Percentiles rank a stretch among this genome's conserved stretches.
phyloP scores from a whole-genome alignment of 2,329 filamentous ascomycete species.

The Nigrograna mackinnonii region DNA sequence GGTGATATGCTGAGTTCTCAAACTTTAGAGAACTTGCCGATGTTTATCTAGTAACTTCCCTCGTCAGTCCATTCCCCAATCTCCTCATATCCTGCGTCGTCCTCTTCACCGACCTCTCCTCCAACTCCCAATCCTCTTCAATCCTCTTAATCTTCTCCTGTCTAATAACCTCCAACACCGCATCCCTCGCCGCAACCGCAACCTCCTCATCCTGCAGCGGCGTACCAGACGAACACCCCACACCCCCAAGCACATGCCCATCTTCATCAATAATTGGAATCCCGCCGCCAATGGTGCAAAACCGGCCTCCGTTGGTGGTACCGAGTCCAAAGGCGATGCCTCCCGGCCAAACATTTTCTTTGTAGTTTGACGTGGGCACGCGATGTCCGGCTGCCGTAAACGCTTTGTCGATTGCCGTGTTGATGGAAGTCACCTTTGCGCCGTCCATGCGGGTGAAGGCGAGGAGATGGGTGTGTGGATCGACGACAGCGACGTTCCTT shows the following conservation, averaged over 20 bases:
- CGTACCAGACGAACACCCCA: conserved; percentile 58
- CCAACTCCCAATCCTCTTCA: conserved; percentile 24
- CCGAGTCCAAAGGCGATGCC: conserved; percentile 53
- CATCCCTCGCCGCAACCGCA: conserved; percentile 54
- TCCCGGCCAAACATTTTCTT: conserved; percentile 54
- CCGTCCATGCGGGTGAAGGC: conserved; percentile 50
- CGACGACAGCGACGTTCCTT: conserved; percentile 53
- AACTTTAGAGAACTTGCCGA: no score
- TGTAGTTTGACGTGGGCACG: conserved; percentile 54
- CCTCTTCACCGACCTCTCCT: no score
- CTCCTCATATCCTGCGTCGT: conserved; percentile 3
- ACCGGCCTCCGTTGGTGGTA: conserved; percentile 52
- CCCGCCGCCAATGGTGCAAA: conserved; percentile 57
- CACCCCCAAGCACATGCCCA: conserved; percentile 54
- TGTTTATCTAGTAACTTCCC: no score
- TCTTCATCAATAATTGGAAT: conserved; percentile 51
- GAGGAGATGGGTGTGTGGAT: conserved; percentile 47
- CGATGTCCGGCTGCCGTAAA: conserved; percentile 59
- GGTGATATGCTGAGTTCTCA: no score
- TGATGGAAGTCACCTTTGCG: conserved; percentile 55
- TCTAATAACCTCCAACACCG: conserved; percentile 38
- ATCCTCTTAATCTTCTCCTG: conserved; percentile 16
- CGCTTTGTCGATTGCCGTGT: conserved; percentile 65
- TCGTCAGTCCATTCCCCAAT: background rate
- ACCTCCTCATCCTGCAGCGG: conserved; percentile 57